phyloP scores from a whole-genome alignment of 2,329 filamentous ascomycete genomes.

The Aureobasidium sp. region DNA sequence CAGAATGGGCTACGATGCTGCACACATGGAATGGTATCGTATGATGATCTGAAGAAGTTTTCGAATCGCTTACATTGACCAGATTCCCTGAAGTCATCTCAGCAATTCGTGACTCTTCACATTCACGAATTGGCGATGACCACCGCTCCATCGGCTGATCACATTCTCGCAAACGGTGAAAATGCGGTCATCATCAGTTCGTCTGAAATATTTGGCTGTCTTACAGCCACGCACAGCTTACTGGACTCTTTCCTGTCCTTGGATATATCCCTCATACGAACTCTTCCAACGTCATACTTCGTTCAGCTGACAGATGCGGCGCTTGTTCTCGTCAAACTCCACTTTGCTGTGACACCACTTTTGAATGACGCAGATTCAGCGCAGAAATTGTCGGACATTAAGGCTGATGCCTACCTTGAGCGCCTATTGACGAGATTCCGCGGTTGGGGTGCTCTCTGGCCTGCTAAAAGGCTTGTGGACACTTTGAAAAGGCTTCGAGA shows the following conservation, averaged over 20 bases:
- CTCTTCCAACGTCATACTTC: neutral
- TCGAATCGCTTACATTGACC: neutral
- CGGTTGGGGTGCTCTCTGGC: neutral
- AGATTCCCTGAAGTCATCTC: neutral
- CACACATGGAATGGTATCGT: neutral
- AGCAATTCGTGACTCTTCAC: neutral
- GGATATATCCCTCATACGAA: neutral
- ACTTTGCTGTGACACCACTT: neutral
- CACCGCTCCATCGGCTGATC: neutral
- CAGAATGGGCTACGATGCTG: neutral
- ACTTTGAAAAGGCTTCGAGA: neutral
- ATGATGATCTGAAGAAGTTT: too few species aligned
- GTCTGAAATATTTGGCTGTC: neutral
- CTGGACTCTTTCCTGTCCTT: neutral
- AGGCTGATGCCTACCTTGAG: neutral
- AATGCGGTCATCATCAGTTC: neutral
- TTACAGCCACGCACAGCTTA: neutral
- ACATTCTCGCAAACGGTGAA: too few species aligned
- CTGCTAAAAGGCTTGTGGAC: neutral
- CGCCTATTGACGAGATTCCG: neutral
- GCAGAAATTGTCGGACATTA: neutral
- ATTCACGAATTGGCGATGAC: neutral
- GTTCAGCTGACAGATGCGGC: neutral
- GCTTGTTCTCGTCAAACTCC: neutral
- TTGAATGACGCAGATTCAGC: neutral